Evolutionary conservation across 805 yeast genomes (phyloP).

Genomic region (Candida pini): DNA sequence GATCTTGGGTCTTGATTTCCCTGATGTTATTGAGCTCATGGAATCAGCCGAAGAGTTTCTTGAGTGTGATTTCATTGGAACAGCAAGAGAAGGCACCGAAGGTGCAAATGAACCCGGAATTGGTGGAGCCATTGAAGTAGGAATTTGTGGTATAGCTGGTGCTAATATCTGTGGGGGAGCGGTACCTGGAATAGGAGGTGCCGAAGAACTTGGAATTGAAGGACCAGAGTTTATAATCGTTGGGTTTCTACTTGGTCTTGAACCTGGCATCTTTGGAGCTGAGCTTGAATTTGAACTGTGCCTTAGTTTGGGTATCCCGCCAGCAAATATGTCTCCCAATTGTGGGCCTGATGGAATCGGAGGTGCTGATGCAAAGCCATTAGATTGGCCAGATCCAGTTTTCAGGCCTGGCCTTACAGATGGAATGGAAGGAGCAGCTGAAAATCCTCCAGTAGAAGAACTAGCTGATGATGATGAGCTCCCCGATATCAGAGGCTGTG

Average conservation of each 20-base stretch:
- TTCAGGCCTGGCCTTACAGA: conserved; percentile 10
- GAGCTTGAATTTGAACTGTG: too few relatives aligned
- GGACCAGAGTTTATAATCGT: conserved; percentile 11
- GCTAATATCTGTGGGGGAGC: conserved; percentile 22
- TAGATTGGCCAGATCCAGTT: conserved; percentile 1
- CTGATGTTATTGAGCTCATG: conserved; percentile 8
- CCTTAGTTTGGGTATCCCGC: conserved; percentile 71
- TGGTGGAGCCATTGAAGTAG: conserved; percentile 15
- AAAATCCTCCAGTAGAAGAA: conserved; percentile 6
- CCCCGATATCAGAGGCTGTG: conserved; percentile 49
- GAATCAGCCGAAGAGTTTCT: conserved; percentile 10
- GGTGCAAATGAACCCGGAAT: conserved; percentile 7
- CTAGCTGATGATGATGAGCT: conserved; percentile 15
- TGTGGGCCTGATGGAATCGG: conserved; percentile 32
- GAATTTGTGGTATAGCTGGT: conserved; percentile 3
- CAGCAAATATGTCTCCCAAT: conserved; percentile 67
- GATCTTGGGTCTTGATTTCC: conserved; percentile 13
- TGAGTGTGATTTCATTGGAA: conserved; percentile 2
- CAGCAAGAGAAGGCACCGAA: conserved; percentile 2
- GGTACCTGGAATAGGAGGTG: conserved; percentile 19
- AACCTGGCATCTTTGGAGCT: conserved; percentile 3
- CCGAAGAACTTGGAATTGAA: conserved; percentile 13
- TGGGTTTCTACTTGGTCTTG: conserved; percentile 5
- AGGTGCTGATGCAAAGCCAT: conserved; percentile 25
- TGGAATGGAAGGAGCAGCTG: conserved; percentile 25